Conservation (phyloP, 1,284 basidiomycete genomes). For the Anthracocystis walkeri region DNA sequence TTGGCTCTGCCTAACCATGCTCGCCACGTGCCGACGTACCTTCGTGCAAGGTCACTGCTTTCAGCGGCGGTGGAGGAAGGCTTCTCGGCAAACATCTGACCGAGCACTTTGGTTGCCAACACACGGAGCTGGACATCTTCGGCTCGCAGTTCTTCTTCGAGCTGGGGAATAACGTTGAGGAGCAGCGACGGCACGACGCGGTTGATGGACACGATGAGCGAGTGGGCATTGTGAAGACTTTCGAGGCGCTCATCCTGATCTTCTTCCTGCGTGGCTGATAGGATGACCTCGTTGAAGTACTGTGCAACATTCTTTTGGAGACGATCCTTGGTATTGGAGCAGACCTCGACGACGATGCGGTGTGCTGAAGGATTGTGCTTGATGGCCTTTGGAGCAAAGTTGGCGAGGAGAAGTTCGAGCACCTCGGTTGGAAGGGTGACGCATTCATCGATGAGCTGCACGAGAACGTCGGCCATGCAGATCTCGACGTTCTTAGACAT, state of each 20-base stretch:
- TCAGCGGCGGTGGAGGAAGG: conserved; percentile 36
- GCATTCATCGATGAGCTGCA: conserved; percentile 88
- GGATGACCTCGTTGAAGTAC: conserved; percentile 70
- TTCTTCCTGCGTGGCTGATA: conserved; percentile 70
- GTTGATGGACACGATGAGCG: conserved; percentile 86
- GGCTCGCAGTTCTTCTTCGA: conserved; percentile 88
- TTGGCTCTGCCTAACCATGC: conserved; percentile 84
- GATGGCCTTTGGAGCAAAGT: conserved; percentile 82
- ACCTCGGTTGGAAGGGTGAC: conserved; percentile 80
- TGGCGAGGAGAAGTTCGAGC: conserved; percentile 83
- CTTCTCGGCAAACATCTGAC: conserved; percentile 82
- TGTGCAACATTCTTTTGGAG: conserved; percentile 88
- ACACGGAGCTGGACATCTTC: conserved; percentile 80
- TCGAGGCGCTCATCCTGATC: conserved; percentile 56
- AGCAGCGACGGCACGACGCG: conserved; percentile 83
- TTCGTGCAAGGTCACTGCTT: conserved; percentile 76
- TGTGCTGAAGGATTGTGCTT: conserved; percentile 74
- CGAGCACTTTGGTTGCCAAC: conserved; percentile 85
- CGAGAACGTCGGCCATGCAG: conserved; percentile 87
- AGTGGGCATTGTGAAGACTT: conserved; percentile 78
- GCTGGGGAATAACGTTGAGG: conserved; percentile 88
- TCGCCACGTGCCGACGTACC: conserved; percentile 86
- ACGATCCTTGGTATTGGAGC: conserved; percentile 84
- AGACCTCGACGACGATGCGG: conserved; percentile 87
- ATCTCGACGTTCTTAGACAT: conserved; percentile 85